Conservation (phyloP, 2,329 filamentous ascomycete genomes). For the Botrytis galanthina region DNA sequence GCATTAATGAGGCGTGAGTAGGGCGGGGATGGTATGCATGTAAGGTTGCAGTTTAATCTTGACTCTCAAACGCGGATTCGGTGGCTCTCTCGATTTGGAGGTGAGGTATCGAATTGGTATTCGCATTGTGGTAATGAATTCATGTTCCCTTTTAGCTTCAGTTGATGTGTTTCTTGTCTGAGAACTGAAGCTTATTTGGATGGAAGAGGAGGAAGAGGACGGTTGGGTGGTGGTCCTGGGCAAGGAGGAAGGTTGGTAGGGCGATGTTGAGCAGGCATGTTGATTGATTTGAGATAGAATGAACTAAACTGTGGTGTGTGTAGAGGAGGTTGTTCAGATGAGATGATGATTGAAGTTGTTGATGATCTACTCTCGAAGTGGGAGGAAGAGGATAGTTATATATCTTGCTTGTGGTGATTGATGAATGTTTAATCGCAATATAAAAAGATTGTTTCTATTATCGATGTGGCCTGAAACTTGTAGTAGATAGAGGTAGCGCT, state of each 20-base stretch:
- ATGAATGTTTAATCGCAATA: conserved; percentile 14
- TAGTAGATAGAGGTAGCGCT: conserved; percentile 14
- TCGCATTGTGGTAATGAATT: conserved; percentile 3
- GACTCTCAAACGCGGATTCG: conserved; percentile 4
- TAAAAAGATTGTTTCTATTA: conserved; percentile 15
- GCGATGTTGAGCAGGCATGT: conserved; percentile 50
- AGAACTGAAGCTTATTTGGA: conserved; percentile 42
- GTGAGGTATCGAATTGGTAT: neutral
- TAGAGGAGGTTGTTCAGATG: neutral
- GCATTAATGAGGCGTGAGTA: neutral
- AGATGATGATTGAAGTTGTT: conserved; percentile 15
- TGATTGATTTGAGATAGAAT: conserved; percentile 27
- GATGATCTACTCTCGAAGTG: conserved; percentile 7
- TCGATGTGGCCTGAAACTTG: conserved; percentile 15
- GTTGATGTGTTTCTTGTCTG: neutral
- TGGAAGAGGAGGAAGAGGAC: conserved; percentile 62
- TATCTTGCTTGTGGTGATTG: conserved; percentile 12
- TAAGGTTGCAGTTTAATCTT: neutral
- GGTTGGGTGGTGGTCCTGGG: conserved; percentile 61
- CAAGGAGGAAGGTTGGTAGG: conserved; percentile 64
- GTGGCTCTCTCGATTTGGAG: conserved; percentile 5
- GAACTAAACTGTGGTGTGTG: conserved; percentile 5
- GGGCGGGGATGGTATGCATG: neutral
- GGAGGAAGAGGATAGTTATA: conserved; percentile 18
- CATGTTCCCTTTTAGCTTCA: neutral